phyloP scores from a whole-genome alignment of 2,329 filamentous ascomycete species.

The Alternaria angustiovoidea region DNA sequence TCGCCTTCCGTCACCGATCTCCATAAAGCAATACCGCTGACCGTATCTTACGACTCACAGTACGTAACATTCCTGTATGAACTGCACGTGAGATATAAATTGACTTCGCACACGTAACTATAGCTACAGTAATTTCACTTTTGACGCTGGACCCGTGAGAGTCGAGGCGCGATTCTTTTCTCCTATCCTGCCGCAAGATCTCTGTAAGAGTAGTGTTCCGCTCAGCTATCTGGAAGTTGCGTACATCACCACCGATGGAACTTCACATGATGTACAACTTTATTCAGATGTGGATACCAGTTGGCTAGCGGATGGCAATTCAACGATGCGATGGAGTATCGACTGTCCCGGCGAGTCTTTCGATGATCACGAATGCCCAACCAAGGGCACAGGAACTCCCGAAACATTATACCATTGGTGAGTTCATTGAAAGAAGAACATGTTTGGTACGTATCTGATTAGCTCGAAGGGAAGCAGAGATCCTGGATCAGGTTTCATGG shows the following conservation, averaged over 20 bases:
- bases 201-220: neutral
- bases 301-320: neutral
- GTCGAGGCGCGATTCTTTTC: neutral
- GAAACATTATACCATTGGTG: neutral
- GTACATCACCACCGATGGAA: neutral
- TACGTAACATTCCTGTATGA: no score
- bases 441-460: neutral
- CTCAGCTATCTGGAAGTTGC: neutral
- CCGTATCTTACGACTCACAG: slow-evolving; percentile 1
- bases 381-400: neutral
- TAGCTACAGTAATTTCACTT: neutral
- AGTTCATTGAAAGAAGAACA: neutral
- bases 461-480: neutral
- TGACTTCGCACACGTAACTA: no score
- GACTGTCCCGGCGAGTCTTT: neutral
- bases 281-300: neutral
- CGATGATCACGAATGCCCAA: neutral
- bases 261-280: neutral
- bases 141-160: neutral
- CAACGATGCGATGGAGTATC: neutral
- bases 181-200: neutral
- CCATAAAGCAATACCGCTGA: neutral
- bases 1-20: neutral
- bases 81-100: no score
- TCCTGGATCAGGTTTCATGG: neutral